Conservation (phyloP, 495 filamentous ascomycete genomes). For the Penicillium malachiteum region DNA sequence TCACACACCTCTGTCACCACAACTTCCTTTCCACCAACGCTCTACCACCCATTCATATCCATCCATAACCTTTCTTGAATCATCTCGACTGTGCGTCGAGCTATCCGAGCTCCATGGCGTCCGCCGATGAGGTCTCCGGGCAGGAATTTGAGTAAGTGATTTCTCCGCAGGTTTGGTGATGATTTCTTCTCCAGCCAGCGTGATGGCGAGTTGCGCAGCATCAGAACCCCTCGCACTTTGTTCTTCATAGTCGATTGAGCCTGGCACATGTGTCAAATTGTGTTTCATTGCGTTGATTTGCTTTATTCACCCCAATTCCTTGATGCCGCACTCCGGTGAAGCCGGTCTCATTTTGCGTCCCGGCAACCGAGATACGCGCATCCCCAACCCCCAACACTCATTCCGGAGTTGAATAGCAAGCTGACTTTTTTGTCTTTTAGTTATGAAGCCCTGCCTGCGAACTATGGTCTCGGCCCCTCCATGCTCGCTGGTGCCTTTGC, state of each 20-base stretch:
- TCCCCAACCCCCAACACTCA: background rate
- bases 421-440: conserved; percentile 36
- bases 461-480: conserved; percentile 69
- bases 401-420: background rate
- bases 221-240: no score
- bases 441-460: conserved; percentile 69
- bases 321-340: background rate
- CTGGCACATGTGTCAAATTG: background rate
- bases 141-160: conserved; percentile 48
- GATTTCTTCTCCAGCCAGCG: background rate
- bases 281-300: background rate
- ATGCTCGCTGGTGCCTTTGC: conserved; percentile 96
- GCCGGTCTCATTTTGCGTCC: background rate
- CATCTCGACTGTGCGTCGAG: conserved; percentile 36
- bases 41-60: conserved; percentile 4
- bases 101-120: conserved; percentile 45
- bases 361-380: background rate
- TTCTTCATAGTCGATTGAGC: background rate
- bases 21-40: conserved; percentile 1
- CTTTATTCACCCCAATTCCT: no score
- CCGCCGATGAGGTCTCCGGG: conserved; percentile 36
- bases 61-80: conserved; percentile 13
- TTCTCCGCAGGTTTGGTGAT: background rate
- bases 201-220: no score
- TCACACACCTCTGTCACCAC: conserved; percentile 7